Evolutionary conservation across 768 basidiomycete species (phyloP).

Genomic region (Lactarius sp.): DNA sequence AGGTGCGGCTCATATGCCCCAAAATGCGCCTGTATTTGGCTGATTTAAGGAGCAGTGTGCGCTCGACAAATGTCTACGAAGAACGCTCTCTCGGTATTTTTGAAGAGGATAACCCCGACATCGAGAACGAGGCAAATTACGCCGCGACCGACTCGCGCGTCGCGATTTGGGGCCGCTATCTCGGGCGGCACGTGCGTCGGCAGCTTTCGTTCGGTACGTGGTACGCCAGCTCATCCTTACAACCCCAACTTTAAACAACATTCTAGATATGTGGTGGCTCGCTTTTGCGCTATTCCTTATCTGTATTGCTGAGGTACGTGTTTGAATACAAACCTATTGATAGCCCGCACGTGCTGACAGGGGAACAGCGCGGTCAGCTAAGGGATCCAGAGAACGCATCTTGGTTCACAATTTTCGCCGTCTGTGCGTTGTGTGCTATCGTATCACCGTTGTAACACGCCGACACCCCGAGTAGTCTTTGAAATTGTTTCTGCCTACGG

Average conservation of each 20-base stretch:
- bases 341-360: neutral
- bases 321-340: neutral
- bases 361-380: slow-evolving; percentile 30
- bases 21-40: neutral
- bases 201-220: slow-evolving; percentile 45
- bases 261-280: slow-evolving; percentile 45
- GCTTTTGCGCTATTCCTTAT: slow-evolving; percentile 44
- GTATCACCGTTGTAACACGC: slow-evolving; percentile 30
- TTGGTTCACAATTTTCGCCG: slow-evolving; percentile 41
- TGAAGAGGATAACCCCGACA: slow-evolving; percentile 32
- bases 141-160: slow-evolving; percentile 28
- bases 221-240: slow-evolving; percentile 26
- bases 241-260: neutral
- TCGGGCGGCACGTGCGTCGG: slow-evolving; percentile 38
- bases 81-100: slow-evolving; percentile 48
- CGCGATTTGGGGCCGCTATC: slow-evolving; percentile 36
- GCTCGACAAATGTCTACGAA: slow-evolving; percentile 47
- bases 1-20: slow-evolving; percentile 41
- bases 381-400: slow-evolving; percentile 29
- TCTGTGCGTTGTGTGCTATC: slow-evolving; percentile 27
- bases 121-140: slow-evolving; percentile 27
- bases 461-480: slow-evolving; percentile 17
- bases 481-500: slow-evolving; percentile 27
- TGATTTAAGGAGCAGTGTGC: slow-evolving; percentile 33
- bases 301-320: slow-evolving; percentile 42